phyloP scores from a whole-genome alignment of 306 rosid genomes.

The Phaseolus lunatus region DNA sequence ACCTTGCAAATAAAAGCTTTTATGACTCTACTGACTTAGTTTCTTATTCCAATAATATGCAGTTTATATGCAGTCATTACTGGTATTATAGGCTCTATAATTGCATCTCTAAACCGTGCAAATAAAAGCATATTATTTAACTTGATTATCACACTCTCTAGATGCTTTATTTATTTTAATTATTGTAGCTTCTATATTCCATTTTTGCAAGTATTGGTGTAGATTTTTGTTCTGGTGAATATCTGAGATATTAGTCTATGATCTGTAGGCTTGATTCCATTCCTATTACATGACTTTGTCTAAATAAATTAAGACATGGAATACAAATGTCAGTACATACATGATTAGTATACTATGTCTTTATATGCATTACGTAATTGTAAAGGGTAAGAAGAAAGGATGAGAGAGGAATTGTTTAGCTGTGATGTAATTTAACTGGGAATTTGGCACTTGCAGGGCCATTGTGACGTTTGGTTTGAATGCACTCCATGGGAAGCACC shows the following conservation, averaged over 20 bases:
- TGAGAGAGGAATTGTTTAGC: constrained; percentile 8
- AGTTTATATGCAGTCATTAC: constrained; percentile 10
- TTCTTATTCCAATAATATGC: constrained; percentile 6
- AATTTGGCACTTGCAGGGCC: constrained; percentile 63
- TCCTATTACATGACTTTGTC: background rate
- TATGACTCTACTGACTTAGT: constrained; percentile 21
- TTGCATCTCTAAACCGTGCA: constrained; percentile 10
- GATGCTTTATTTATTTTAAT: constrained; percentile 22
- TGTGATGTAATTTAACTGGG: constrained; percentile 5
- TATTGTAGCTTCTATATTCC: constrained; percentile 11
- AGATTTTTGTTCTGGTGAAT: constrained; percentile 4
- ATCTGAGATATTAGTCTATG: background rate
- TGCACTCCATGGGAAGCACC: constrained; percentile 85
- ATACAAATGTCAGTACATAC: constrained; percentile 1
- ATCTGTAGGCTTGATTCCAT: constrained; percentile 10
- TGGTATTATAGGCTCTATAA: constrained; percentile 18
- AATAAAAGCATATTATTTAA: constrained; percentile 17
- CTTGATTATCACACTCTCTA: constrained; percentile 11
- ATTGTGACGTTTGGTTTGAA: constrained; percentile 90
- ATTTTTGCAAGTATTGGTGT: background rate
- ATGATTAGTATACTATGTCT: constrained; percentile 5
- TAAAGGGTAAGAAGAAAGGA: background rate
- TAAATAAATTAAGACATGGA: background rate
- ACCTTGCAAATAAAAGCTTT: too few species aligned
- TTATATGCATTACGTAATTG: background rate